phyloP scores from a whole-genome alignment of 257 asterid species.

The Nicotiana tomentosiformis region DNA sequence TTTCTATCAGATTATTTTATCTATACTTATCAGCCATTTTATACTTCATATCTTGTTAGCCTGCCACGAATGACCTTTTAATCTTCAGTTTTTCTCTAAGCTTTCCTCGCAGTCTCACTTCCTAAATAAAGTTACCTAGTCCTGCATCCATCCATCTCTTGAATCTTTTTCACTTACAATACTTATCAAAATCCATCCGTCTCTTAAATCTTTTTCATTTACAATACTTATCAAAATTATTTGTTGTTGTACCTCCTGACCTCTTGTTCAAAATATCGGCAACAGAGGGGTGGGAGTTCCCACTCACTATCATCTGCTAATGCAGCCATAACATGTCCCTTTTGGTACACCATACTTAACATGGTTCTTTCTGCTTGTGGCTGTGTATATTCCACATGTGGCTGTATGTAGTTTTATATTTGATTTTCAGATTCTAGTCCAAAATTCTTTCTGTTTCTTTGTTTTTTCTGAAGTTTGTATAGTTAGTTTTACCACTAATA shows the following conservation, averaged over 20 bases:
- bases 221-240: neutral
- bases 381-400: neutral
- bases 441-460: neutral
- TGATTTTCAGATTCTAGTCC: neutral
- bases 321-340: neutral
- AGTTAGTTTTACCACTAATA: neutral
- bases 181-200: neutral
- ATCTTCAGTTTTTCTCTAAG: neutral
- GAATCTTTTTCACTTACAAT: neutral
- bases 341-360: neutral
- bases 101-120: neutral
- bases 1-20: constrained; percentile 32
- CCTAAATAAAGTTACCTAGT: neutral
- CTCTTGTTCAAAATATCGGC: neutral
- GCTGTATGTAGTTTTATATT: neutral
- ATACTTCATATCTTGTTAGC: constrained; percentile 12
- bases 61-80: constrained; percentile 22
- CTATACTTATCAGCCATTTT: constrained; percentile 32
- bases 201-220: too few species aligned
- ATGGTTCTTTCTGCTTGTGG: neutral
- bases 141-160: neutral
- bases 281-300: neutral
- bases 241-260: neutral
- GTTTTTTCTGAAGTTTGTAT: neutral
- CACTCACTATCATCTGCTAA: neutral